Conservation (phyloP, 495 filamentous ascomycete genomes). For the Penicillium taxi region DNA sequence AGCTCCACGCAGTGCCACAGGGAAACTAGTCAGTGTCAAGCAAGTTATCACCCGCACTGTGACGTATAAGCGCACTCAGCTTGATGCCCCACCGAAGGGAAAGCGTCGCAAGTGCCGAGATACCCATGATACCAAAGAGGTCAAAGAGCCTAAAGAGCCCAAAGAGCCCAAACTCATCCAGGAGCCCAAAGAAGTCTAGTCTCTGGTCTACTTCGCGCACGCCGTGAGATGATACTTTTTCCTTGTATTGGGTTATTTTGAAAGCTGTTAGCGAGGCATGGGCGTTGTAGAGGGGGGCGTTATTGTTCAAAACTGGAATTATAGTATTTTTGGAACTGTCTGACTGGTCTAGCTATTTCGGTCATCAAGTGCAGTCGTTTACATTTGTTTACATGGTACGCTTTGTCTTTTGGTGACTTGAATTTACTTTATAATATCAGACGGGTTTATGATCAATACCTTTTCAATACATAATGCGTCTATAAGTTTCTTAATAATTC, state of each 20-base stretch:
- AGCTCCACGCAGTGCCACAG: slow-evolving; percentile 21
- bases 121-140: slow-evolving; percentile 2
- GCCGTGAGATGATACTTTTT: background rate
- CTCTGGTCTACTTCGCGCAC: background rate
- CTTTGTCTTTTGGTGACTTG: background rate
- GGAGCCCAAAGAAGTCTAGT: background rate
- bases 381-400: slow-evolving; percentile 1
- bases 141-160: slow-evolving; percentile 1
- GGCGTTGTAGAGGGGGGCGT: slow-evolving; percentile 2
- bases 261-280: background rate
- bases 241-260: background rate
- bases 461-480: no score
- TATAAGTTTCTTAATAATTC: no score
- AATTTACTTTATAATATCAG: background rate
- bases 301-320: slow-evolving; percentile 4
- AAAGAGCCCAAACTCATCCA: slow-evolving; percentile 1
- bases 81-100: slow-evolving; percentile 36
- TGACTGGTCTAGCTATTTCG: background rate
- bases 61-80: slow-evolving; percentile 35
- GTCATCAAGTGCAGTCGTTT: no score
- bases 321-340: background rate
- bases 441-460: no score
- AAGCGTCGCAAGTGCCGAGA: slow-evolving; percentile 28
- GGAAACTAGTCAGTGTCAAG: slow-evolving; percentile 35
- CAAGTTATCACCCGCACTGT: slow-evolving; percentile 46